Evolutionary conservation across 768 basidiomycete genomes (phyloP).

Genomic region (Phanerochaete carnosa): DNA sequence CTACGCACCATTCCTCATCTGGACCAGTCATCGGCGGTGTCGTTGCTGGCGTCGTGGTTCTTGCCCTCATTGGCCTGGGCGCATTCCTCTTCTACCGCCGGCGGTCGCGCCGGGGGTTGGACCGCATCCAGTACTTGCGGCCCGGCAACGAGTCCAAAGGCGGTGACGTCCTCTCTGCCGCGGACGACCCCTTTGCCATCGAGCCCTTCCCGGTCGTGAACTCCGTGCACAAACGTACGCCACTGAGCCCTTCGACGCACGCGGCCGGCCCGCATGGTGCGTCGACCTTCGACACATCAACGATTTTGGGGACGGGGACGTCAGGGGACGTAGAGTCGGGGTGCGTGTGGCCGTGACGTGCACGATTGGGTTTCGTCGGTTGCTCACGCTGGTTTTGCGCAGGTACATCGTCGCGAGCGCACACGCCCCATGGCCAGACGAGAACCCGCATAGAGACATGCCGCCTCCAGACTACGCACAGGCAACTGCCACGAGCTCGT

Average conservation of each 20-base stretch:
- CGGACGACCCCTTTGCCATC: not conserved
- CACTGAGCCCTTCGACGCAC: not conserved
- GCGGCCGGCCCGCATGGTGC: not conserved
- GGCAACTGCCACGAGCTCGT: too few relatives aligned
- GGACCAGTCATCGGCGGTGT: not conserved
- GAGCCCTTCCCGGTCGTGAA: not conserved
- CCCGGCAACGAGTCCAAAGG: not conserved
- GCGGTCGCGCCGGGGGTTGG: not conserved
- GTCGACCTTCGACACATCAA: not conserved
- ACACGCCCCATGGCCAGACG: not conserved
- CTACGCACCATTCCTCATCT: not conserved
- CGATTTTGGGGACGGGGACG: not conserved
- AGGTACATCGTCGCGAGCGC: not conserved
- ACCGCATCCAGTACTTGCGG: not conserved
- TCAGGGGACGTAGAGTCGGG: not conserved
- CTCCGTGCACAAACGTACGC: not conserved
- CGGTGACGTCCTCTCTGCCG: not conserved
- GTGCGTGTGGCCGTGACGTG: not conserved
- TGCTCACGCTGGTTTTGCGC: not conserved
- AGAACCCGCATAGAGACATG: not conserved
- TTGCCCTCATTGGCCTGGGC: not conserved
- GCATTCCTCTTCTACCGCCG: not conserved
- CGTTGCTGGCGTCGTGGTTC: not conserved
- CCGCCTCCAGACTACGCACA: too few relatives aligned
- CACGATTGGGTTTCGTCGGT: not conserved